Evolutionary conservation across 192 early-diverging fungal species (phyloP), one percentile per base, ranked within the genome.

Genomic region (Geosiphon pyriformis): DNA sequence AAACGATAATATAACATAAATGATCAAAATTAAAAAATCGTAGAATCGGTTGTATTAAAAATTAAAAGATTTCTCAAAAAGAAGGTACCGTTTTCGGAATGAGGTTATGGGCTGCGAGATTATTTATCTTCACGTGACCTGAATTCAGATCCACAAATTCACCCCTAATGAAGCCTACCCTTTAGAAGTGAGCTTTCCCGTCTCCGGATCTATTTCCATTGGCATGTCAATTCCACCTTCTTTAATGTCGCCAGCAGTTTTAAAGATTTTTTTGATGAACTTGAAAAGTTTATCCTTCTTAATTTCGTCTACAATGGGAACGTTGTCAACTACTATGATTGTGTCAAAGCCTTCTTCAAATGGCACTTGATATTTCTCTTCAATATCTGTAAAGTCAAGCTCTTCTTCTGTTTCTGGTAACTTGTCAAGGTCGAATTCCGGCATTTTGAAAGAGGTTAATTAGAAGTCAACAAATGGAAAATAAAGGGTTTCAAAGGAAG

Each of bases 311-410:
- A 96, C 92, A 25, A 90, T 70, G 17, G 96, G 96, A 34, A 88
- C 83, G 68, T 92, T 90, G 77, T 99, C 95, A 33, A 99, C 87
- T 11, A 99, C 91, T 31, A 99, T 84, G 32, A 97, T 83, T 42
- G 85, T 85, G 72, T 89, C 84, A 65, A 87, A 87, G n/a, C 87
- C 85, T 70, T 84, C 81, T n/a, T 91, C 87, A 61, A 85, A 65
- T 4, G 83, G 82, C 62, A 94, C 83, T 49, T 76, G 70, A 72
- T 86, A 90, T 30, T 82, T 74, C 62, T 86, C 90, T 59, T 91
- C 87, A 65, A 99, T 89, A 77, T 99, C 96, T 56, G 81, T 80
- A 73, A 90, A 99, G 77, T 99, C 93, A 72, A 99, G 82, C 32
- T 92, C 88, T 55, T 84, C 87, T 78, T 89, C 88, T 18, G 74